These are phyloP conservation scores for Boletus rufocinnamomeus DNA, from an alignment of 768 basidiomycete genomes.

Conservation along the genomic window DNA sequence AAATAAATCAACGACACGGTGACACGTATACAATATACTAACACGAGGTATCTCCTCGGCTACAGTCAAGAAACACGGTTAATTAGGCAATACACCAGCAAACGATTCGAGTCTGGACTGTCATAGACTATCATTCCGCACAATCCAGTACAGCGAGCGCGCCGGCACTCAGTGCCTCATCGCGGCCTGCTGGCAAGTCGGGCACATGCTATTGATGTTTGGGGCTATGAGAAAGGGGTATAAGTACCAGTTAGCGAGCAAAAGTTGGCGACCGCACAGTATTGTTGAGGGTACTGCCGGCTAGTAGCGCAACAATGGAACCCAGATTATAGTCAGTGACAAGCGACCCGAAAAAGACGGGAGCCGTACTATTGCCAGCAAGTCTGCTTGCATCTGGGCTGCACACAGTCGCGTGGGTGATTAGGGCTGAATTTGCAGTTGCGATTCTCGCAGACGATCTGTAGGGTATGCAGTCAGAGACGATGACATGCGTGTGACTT, in stretches of 20 bases:
- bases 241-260: conserved; percentile 1
- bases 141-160: conserved; percentile 3
- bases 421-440: conserved; percentile 57
- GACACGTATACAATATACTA: conserved; percentile 21
- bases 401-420: conserved; percentile 46
- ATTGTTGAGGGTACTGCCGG: conserved; percentile 48
- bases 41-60: conserved; percentile 26
- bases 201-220: conserved; percentile 43
- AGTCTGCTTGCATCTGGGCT: conserved; percentile 43
- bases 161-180: conserved; percentile 26
- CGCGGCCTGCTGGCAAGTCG: conserved; percentile 38
- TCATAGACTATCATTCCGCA: conserved; percentile 3
- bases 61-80: conserved; percentile 31
- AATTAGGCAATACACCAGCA: conserved; percentile 26
- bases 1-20: conserved; percentile 1
- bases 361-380: conserved; percentile 51
- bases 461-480: conserved; percentile 14
- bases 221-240: conserved; percentile 36
- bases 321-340: conserved; percentile 5
- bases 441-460: conserved; percentile 49
- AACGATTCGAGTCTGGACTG: conserved; percentile 13
- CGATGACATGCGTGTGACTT: not conserved
- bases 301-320: conserved; percentile 27
- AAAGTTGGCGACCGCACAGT: conserved; percentile 36
- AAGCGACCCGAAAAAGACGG: conserved; percentile 9